Evolutionary conservation across 2,329 filamentous ascomycete genomes (phyloP).

Genomic region (Aspergillus candidus): DNA sequence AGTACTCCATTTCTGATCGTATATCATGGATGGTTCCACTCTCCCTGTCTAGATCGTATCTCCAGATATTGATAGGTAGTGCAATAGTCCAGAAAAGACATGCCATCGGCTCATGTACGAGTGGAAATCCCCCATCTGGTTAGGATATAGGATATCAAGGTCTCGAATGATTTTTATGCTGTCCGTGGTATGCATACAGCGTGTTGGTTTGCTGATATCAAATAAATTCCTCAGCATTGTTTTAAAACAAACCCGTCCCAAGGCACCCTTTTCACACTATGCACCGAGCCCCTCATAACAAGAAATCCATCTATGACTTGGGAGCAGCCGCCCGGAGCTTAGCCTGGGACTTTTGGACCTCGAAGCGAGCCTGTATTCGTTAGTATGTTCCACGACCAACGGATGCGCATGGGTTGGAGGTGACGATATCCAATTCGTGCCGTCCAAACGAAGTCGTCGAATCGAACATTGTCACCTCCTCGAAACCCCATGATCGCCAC

Average conservation of each 20-base stretch:
- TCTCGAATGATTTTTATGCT: slow-evolving; percentile 40
- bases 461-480: neutral
- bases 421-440: too few relatives aligned
- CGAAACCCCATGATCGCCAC: neutral
- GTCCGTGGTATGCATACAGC: slow-evolving; percentile 39
- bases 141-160: slow-evolving; percentile 34
- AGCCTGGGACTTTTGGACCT: slow-evolving; percentile 92
- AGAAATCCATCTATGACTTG: slow-evolving; percentile 46
- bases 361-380: slow-evolving; percentile 65
- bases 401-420: neutral
- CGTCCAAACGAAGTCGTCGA: too few relatives aligned
- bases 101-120: slow-evolving; percentile 13
- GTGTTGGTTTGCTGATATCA: slow-evolving; percentile 31
- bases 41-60: too few relatives aligned
- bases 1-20: too few relatives aligned
- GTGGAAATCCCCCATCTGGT: slow-evolving; percentile 15
- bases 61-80: too few relatives aligned
- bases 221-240: slow-evolving; percentile 26
- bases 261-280: slow-evolving; percentile 39
- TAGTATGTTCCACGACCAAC: slow-evolving; percentile 4
- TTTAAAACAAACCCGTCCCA: slow-evolving; percentile 32
- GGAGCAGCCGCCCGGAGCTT: slow-evolving; percentile 81
- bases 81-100: slow-evolving; percentile 1
- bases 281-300: slow-evolving; percentile 33
- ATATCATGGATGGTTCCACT: too few relatives aligned